Base-by-base conservation (phyloP, 2,329 filamentous ascomycete genomes). In the Cladosporium sp. region DNA sequence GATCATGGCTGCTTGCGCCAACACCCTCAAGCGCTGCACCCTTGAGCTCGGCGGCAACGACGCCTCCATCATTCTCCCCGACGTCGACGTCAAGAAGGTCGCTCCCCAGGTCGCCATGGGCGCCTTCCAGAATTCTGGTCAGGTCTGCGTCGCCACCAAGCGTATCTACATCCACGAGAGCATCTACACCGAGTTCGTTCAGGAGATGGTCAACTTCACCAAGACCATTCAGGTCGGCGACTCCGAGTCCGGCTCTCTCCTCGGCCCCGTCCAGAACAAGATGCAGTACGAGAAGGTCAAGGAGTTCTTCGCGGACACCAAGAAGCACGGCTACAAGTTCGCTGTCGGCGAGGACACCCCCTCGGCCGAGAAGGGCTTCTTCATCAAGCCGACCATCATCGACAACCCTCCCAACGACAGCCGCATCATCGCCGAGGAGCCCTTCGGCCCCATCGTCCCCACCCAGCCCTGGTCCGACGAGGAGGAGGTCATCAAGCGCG, bases 1-100 rank as follows among this genome's bases (percentile, higher is more conserved):
- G 74, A 84, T 89, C 63, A 84, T 87, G 80, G 81, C 81, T 64
- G 82, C 80, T n/a, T 82, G 81, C 62, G 79, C 83, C 28, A 81
- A 82, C 72, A 86, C 85, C 0, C 76, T 89, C 29, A 89, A 88
- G 80, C 79, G 86, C 49, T 81, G 87, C 23, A 87, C 84, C 1
- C 81, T 89, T 16, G 87, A 89, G 74, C 81, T 88, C 28, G 84
- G 86, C 44, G 86, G 86, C 35, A 89, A 89, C 70, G 85, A 88
- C 67, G 81, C 86, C 1, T 82, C 84, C n/a, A 86, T 89, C 68
- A 79, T 88, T 40, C 80, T 82, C 35, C 81, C 81, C 0, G 86
- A 88, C 67, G 84, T 88, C 7, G 84, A 89, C 65, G 77, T 87
- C 68, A 78, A 81, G 65, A 80, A 80, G 67, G 76, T 78, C 18